These are phyloP conservation scores for Rhazya stricta DNA, from an alignment of 257 asterid species.

Conservation along the genomic window DNA sequence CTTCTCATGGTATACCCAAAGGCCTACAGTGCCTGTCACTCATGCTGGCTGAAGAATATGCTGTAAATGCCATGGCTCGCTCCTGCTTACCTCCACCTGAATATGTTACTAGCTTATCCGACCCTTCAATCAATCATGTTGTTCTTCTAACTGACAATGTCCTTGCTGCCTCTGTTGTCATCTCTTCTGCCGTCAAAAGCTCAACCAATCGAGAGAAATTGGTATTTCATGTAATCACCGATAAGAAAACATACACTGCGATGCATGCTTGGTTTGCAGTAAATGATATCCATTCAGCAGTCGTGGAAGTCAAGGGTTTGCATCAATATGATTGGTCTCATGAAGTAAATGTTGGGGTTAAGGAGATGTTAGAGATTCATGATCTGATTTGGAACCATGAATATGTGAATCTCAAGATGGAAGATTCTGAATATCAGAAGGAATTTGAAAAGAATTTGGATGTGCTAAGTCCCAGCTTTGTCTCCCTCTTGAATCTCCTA, in stretches of 20 bases:
- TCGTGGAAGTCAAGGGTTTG: slow-evolving; percentile 79
- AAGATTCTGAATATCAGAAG: slow-evolving; percentile 31
- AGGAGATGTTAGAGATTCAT: slow-evolving; percentile 73
- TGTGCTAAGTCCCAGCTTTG: slow-evolving; percentile 50
- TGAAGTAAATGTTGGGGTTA: slow-evolving; percentile 52
- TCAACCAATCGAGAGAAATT: slow-evolving; percentile 49
- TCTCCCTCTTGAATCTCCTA: slow-evolving; percentile 78
- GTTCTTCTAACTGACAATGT: slow-evolving; percentile 84
- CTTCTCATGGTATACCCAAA: slow-evolving; percentile 70
- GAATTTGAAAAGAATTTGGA: slow-evolving; percentile 44
- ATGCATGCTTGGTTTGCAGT: slow-evolving; percentile 94
- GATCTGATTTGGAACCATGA: slow-evolving; percentile 53
- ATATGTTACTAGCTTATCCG: slow-evolving; percentile 51
- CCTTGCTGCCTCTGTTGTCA: slow-evolving; percentile 81
- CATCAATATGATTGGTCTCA: slow-evolving; percentile 88
- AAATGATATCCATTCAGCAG: slow-evolving; percentile 49
- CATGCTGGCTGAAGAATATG: slow-evolving; percentile 72
- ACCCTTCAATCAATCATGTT: slow-evolving; percentile 59
- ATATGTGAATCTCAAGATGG: slow-evolving; percentile 37
- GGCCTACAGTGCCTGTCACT: slow-evolving; percentile 76
- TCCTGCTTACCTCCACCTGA: slow-evolving; percentile 68
- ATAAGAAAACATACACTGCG: slow-evolving; percentile 69
- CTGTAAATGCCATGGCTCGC: slow-evolving; percentile 69
- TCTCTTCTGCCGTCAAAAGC: slow-evolving; percentile 55
- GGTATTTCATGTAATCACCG: slow-evolving; percentile 80